A percentile compares a stretch with the other conserved stretches of the same genome.
These are phyloP conservation scores for Penicillium sp. DNA, from an alignment of 2,329 filamentous ascomycete genomes.

Conservation along the genomic window DNA sequence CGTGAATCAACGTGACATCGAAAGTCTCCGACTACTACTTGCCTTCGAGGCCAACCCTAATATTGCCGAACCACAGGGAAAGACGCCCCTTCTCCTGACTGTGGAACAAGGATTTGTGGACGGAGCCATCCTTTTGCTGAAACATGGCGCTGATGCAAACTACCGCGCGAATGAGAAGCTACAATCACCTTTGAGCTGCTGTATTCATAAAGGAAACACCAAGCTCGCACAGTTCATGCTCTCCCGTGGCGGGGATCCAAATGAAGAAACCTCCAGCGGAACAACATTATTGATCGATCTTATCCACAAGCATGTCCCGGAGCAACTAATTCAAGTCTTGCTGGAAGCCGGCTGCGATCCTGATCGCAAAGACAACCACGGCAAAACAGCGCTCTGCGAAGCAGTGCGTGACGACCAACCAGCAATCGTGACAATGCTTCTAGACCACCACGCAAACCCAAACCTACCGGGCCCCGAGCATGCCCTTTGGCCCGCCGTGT, in stretches of 20 bases:
- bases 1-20: slow-evolving; percentile 52
- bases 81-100: slow-evolving; percentile 55
- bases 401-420: slow-evolving; percentile 59
- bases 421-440: slow-evolving; percentile 56
- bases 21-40: slow-evolving; percentile 58
- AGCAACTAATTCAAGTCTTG: slow-evolving; percentile 59
- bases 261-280: slow-evolving; percentile 56
- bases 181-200: slow-evolving; percentile 58
- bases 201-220: slow-evolving; percentile 55
- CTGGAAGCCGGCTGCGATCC: slow-evolving; percentile 62
- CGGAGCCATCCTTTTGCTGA: slow-evolving; percentile 61
- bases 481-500: slow-evolving; percentile 66
- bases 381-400: slow-evolving; percentile 64
- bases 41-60: slow-evolving; percentile 62
- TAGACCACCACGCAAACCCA: slow-evolving; percentile 64
- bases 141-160: slow-evolving; percentile 65
- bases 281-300: slow-evolving; percentile 62
- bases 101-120: slow-evolving; percentile 58
- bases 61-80: slow-evolving; percentile 48
- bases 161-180: slow-evolving; percentile 51
- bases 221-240: slow-evolving; percentile 62
- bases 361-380: slow-evolving; percentile 61
- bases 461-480: slow-evolving; percentile 71
- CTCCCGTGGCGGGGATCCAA: slow-evolving; percentile 62
- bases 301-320: slow-evolving; percentile 61